Conservation (phyloP, 2,329 filamentous ascomycete genomes). For the Penicillium verrucosum region DNA sequence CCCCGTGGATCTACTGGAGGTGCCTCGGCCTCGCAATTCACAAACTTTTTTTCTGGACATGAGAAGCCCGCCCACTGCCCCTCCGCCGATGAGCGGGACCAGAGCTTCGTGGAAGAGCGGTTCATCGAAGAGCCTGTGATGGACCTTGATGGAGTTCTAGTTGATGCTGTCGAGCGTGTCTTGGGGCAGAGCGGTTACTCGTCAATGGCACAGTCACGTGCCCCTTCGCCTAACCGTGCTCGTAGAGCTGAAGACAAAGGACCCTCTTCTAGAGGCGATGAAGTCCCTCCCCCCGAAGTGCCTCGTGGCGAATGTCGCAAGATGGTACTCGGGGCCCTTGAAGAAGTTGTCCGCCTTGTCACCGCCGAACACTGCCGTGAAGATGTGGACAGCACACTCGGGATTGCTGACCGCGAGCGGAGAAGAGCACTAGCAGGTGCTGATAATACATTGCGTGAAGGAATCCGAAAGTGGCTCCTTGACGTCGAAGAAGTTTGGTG, state of each 20-base stretch:
- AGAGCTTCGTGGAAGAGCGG: conserved; percentile 46
- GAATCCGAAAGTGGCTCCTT: conserved; percentile 55
- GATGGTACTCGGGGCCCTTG: conserved; percentile 55
- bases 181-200: conserved; percentile 46
- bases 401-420: conserved; percentile 33
- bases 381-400: conserved; percentile 33
- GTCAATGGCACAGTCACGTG: conserved; percentile 41
- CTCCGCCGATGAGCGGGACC: conserved; percentile 20
- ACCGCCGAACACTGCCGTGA: conserved; percentile 47
- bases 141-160: conserved; percentile 57
- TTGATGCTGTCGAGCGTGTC: conserved; percentile 57
- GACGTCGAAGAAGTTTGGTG: conserved; percentile 48
- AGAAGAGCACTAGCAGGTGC: conserved; percentile 32
- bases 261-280: conserved; percentile 21
- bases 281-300: conserved; percentile 41
- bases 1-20: conserved; percentile 26
- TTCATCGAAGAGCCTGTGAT: conserved; percentile 55
- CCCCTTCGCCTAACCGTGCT: conserved; percentile 40
- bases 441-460: conserved; percentile 55
- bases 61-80: conserved; percentile 23
- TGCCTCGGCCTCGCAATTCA: conserved; percentile 26
- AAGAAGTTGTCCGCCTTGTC: conserved; percentile 56
- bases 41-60: conserved; percentile 29
- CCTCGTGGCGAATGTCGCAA: conserved; percentile 53
- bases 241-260: conserved; percentile 33